Base-by-base conservation (phyloP, 1,139 yeast genomes). In the Kurtzmaniella quercitrusa region DNA sequence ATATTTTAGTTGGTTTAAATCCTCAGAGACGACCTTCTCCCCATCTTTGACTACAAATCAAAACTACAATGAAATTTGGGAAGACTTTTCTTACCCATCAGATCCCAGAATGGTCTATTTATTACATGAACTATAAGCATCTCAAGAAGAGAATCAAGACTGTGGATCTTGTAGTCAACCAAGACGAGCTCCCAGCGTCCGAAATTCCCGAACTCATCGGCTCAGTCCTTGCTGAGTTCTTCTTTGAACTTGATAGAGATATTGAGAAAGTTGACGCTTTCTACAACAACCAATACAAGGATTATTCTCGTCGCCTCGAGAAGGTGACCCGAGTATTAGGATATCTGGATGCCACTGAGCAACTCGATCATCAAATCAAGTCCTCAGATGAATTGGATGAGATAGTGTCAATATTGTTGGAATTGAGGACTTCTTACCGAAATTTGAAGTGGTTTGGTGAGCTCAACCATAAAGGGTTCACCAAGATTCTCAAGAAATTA, bases 371-470 rank as follows among this genome's bases (percentile, higher is more conserved):
- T 46, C 65, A 62, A 40, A 61, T 68, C 40, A 73, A 67, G 44
- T 59, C 70, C 11, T 59, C 60, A 42, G 93, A 86, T 45, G 96
- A 88, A 52, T 63, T 84, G 34, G 91, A 86, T 46, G 98, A 93
- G 57, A 71, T 89, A 38, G 72, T 86, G 41, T 81, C 82, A 21
- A 84, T 88, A 20, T 66, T 91, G 38, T 70, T 88, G 32, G 97
- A 89, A 58, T 69, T 89, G 44, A 75, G 95, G 41, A 74, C 84
- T n/a, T 79, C 82, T 48, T 79, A 86, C 48, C 74, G 96, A 45
- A 89, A 89, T 61, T 70, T 93, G 57, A 84, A 84, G 59, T 91
- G 98, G 96, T 93, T 80, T 60, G 95, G 95, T 15, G 98, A 91
- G 54, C 77, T 91, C 55, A 93, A 93, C 66, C 88, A 86, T 59